Evolutionary conservation across 2,329 filamentous ascomycete genomes (phyloP), one percentile per base, ranked within the genome.

Genomic region (Elsinoe batatas): DNA sequence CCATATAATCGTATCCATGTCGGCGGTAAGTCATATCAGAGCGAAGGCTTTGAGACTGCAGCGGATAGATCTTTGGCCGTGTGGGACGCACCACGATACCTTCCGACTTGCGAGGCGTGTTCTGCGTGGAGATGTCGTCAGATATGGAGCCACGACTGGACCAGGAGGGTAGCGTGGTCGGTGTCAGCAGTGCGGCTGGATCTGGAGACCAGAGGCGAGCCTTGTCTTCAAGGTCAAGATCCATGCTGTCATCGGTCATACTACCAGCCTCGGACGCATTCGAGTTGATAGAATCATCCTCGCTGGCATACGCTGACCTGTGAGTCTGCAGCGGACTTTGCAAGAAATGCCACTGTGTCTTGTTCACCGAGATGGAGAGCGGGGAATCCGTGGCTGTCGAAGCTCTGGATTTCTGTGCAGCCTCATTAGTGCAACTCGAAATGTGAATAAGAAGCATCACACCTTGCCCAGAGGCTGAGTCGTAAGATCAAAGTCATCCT

Each of bases 191-290:
- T 8, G 43, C 54, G 10, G 55, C 47, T 18, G 58, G 54, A 13
- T 56, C 35, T 5, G 58, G 58, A 18, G 18, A 56, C 3, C 40
- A 42, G 26, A 51, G 50, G 6, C 42, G 30, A 6, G 49, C 53
- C 26, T 47, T 40, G 33, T 51, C 33, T 33, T 46, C 47, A 22
- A 47, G 32, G 36, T 50, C 56, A 7, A 57, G 54, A 35, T 53
- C 55, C 58, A 60, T 60, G 38, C 58, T 56, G 50, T 57, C 56
- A 17, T 58, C 57, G 20, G 42, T 56, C 12, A 37, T 56, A 36
- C 57, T 56, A n/a, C 53, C 57, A 40, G 47, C 57, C 38, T 56
- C 57, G 13, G 44, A 37, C 10, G 30, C 36, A 32, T 42, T 58
- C 3, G 57, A 56, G 22, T 47, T 44, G 17, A 53, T 15, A 3